phyloP scores from a whole-genome alignment of 1,284 basidiomycete species.

The Boletus mariae region DNA sequence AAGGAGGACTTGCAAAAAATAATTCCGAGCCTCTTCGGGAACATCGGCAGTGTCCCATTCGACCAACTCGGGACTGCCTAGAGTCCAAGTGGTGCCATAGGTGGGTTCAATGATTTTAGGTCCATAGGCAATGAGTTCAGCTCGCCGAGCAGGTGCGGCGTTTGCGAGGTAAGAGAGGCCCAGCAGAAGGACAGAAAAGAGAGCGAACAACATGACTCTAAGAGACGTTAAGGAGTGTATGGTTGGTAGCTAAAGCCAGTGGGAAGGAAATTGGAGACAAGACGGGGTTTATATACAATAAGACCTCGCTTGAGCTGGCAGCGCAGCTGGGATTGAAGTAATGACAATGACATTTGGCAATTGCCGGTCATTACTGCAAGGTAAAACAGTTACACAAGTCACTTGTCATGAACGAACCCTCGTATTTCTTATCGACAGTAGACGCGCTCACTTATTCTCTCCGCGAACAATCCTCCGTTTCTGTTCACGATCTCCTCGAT shows the following conservation, averaged over 20 bases:
- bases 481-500: constrained; percentile 51
- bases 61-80: constrained; percentile 37
- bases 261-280: neutral
- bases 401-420: constrained; percentile 8
- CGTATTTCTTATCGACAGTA: constrained; percentile 42
- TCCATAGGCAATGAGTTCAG: constrained; percentile 41
- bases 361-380: too few species aligned
- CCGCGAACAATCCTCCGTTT: constrained; percentile 34
- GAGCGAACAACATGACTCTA: constrained; percentile 23
- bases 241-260: neutral
- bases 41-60: constrained; percentile 40
- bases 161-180: constrained; percentile 14
- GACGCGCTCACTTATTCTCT: constrained; percentile 46
- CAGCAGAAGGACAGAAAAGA: constrained; percentile 19
- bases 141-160: constrained; percentile 29
- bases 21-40: constrained; percentile 28
- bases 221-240: neutral
- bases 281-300: neutral
- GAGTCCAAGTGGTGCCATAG: constrained; percentile 32
- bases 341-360: neutral
- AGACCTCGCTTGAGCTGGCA: neutral
- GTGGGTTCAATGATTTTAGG: constrained; percentile 44
- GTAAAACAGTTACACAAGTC: too few species aligned
- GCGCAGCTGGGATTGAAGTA: too few species aligned
- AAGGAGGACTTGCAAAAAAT: constrained; percentile 36